Evolutionary conservation across 148 eudicot genomes (phyloP), one percentile per base, ranked within the genome.

Genomic region (Polygonum aviculare): DNA sequence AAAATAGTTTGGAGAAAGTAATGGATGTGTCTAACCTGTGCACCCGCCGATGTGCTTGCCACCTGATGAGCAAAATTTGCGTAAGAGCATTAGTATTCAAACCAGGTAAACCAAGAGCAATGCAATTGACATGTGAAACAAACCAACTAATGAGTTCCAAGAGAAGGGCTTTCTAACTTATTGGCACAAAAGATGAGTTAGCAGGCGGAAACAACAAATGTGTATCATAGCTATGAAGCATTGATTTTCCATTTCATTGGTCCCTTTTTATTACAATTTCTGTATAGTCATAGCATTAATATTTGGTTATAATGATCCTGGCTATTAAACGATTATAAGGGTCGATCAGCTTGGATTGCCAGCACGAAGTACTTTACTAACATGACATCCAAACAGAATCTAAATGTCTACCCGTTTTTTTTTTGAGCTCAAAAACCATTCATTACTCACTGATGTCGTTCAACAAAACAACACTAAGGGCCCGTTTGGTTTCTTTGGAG

Each of bases 11-110:
- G n/a, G 9, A 72, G 51, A 48, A 72, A 41, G 9, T 45, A 71
- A 9, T 19, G 48, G 54, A 19, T 72, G 75, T 44, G 11, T 40
- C 12, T 18, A 88, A 94, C 98, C 98, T 86, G 98, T 85, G 83
- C 98, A 94, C 75, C 97, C 98, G 47, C 98, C 97, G 74, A 92
- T 89, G 84, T 90, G 97, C 78, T 82, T 83, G 55, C 89, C 97
- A 47, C 98, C 98, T 94, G 93, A 16, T 74, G 76, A 83, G 36
- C 36, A 19, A 80, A 80, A 65, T 47, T 76, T 0, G 50, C 21
- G 1, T 12, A 60, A 16, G 38, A 60, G 31, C 11, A 57, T 57
- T 21, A 57, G 33, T 33, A 19, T 21, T 54, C 14, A 18, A 54
- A 54, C 26, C 2, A 18, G 21, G 59, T 54, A 54, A 54, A 54